These are phyloP conservation scores for Fusarium sp. DNA, from an alignment of 2,329 filamentous ascomycete genomes.

Conservation along the genomic window DNA sequence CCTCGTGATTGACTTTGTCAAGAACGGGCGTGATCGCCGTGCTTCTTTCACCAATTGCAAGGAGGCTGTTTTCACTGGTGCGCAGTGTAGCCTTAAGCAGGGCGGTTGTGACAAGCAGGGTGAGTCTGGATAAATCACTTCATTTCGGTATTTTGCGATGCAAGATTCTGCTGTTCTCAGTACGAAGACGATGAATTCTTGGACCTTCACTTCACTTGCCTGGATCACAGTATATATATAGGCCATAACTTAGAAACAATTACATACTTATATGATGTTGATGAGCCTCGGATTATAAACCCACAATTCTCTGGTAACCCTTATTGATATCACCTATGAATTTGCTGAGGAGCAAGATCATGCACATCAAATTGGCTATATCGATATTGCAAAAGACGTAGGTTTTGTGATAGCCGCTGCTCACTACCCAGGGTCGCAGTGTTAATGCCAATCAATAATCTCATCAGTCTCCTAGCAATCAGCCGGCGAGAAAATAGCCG, in stretches of 20 bases:
- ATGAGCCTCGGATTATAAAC: too few species aligned
- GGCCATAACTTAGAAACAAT: background rate
- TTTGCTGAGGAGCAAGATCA: too few species aligned
- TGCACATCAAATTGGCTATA: too few species aligned
- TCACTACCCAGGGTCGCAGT: accelerated
- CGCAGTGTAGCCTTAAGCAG: background rate
- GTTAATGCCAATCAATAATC: accelerated
- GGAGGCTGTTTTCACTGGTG: background rate
- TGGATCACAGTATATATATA: accelerated
- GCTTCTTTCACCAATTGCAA: background rate
- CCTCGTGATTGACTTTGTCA: background rate
- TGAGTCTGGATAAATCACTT: background rate
- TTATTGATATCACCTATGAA: too few species aligned
- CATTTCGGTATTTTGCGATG: too few species aligned
- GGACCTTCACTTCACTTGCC: background rate
- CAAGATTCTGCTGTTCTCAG: background rate
- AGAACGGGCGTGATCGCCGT: background rate
- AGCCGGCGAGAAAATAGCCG: accelerated
- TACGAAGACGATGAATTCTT: too few species aligned
- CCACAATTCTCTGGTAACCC: too few species aligned
- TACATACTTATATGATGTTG: too few species aligned
- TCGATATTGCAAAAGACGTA: accelerated
- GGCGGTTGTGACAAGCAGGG: background rate
- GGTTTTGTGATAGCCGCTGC: too few species aligned
- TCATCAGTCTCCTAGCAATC: too few species aligned